Percentiles rank a stretch among this genome's conserved stretches.
Conservation (phyloP, 148 eudicot genomes). For the Rhododendron henanense region DNA sequence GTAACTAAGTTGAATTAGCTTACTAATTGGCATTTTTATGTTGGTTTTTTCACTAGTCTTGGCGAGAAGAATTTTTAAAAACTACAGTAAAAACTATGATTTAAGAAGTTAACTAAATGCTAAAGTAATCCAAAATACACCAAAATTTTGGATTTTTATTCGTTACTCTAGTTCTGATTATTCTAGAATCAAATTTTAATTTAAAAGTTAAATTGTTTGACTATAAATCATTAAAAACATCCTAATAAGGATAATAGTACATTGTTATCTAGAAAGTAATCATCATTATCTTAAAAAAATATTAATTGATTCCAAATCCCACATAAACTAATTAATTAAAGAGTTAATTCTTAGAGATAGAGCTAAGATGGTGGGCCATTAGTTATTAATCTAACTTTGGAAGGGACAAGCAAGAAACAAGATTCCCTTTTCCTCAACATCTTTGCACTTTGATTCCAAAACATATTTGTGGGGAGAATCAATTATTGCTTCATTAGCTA, state of each 20-base stretch:
- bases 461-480: not conserved
- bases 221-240: not conserved
- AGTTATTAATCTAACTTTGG: not conserved
- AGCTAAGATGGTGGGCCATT: not conserved
- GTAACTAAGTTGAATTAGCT: not conserved
- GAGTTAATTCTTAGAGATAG: not conserved
- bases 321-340: not conserved
- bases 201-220: not conserved
- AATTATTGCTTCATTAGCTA: not conserved
- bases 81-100: too few species aligned
- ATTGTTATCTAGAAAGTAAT: not conserved
- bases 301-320: not conserved
- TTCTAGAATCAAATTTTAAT: too few species aligned
- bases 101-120: not conserved
- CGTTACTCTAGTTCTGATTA: not conserved
- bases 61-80: not conserved
- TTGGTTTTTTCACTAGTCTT: not conserved
- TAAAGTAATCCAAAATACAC: not conserved
- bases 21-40: not conserved
- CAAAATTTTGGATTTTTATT: not conserved
- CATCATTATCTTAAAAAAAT: not conserved
- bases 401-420: conserved; percentile 3
- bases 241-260: not conserved
- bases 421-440: not conserved
- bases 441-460: conserved; percentile 7